phyloP scores from a whole-genome alignment of 2,329 filamentous ascomycete species.

The Mycosphaerella sp. region DNA sequence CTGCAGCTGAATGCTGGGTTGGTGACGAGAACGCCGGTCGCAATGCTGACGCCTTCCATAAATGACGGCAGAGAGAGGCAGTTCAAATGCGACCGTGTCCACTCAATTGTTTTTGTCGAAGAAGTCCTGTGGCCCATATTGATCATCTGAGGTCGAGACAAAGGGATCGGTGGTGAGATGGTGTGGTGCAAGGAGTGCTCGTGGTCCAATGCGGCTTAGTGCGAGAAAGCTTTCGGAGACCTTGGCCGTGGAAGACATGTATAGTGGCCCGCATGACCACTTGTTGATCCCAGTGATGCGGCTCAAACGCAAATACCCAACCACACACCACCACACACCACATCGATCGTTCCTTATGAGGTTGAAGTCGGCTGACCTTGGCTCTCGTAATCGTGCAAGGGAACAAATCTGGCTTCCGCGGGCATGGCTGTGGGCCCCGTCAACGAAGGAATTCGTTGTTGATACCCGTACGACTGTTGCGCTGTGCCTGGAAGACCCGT shows the following conservation, averaged over 20 bases:
- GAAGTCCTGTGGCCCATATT: conserved; percentile 17
- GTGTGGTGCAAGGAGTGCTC: conserved; percentile 19
- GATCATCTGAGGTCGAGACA: conserved; percentile 21
- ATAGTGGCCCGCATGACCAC: conserved; percentile 20
- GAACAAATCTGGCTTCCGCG: conserved; percentile 30
- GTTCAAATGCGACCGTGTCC: conserved; percentile 21
- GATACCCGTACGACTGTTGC: conserved; percentile 27
- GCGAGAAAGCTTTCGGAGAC: conserved; percentile 8
- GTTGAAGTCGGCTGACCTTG: conserved; percentile 31
- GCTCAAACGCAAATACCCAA: conserved; percentile 14
- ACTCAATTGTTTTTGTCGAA: conserved; percentile 9
- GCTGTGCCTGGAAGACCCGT: conserved; percentile 30
- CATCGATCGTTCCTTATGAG: conserved; percentile 20
- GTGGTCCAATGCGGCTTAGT: conserved; percentile 12
- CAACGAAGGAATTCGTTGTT: conserved; percentile 28
- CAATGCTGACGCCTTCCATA: conserved; percentile 20
- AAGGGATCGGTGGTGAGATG: conserved; percentile 22
- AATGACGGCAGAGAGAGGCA: conserved; percentile 12
- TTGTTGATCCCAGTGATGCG: conserved; percentile 15
- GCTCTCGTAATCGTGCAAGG: conserved; percentile 33
- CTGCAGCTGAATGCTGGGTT: conserved; percentile 12
- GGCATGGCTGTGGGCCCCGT: conserved; percentile 26
- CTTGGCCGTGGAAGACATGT: conserved; percentile 8
- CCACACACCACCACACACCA: background rate
- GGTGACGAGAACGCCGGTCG: conserved; percentile 15